Percentiles rank a stretch among this genome's conserved stretches.
Evolutionary conservation across 2,329 filamentous ascomycete species (phyloP).

Genomic region (Blastomyces emzantsi): DNA sequence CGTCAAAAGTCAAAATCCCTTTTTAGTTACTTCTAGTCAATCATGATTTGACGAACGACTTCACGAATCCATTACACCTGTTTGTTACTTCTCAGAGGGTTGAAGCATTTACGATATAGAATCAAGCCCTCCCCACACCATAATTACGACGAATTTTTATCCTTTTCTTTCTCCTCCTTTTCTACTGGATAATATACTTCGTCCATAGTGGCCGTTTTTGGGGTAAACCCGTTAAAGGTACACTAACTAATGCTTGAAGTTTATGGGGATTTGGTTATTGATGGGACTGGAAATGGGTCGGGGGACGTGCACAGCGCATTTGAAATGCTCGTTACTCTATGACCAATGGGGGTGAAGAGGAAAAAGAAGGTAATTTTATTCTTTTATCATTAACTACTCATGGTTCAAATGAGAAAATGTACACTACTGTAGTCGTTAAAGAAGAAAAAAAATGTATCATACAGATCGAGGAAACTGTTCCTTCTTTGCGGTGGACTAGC

Average conservation of each 20-base stretch:
- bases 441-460: background rate
- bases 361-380: background rate
- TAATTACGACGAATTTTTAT: background rate
- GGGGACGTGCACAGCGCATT: background rate
- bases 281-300: background rate
- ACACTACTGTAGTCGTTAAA: background rate
- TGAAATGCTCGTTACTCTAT: background rate
- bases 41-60: background rate
- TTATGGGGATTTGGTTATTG: background rate
- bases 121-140: background rate
- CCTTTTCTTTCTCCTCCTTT: background rate
- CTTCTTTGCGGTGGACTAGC: background rate
- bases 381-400: background rate
- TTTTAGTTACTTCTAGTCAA: background rate
- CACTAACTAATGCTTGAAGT: background rate
- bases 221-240: too few species aligned
- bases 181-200: background rate
- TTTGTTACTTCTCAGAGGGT: background rate
- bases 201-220: too few species aligned
- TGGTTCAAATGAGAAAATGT: background rate
- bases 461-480: background rate
- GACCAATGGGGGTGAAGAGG: background rate
- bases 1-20: background rate
- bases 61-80: background rate
- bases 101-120: background rate